phyloP scores from a whole-genome alignment of 139 green algal species.

The Yamagishiella unicocca region DNA sequence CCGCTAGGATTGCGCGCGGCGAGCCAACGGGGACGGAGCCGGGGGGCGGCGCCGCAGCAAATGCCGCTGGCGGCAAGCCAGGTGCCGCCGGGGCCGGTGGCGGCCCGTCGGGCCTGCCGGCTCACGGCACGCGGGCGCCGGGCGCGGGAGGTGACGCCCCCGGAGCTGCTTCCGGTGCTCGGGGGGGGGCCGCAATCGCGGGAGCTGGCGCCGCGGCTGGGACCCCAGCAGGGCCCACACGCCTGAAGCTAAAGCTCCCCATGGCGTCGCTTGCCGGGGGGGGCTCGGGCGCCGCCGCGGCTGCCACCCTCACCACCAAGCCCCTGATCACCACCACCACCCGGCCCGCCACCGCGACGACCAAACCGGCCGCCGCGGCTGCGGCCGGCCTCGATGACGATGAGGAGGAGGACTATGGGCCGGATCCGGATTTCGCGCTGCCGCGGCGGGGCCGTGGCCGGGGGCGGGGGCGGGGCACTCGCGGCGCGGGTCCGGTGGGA shows the following conservation, averaged over 20 bases:
- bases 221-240: slow-evolving; percentile 1
- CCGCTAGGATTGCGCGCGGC: slow-evolving; percentile 23
- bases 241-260: slow-evolving; percentile 18
- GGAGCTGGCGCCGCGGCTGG: no score
- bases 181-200: background rate
- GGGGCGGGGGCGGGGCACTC: background rate
- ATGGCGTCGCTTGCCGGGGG: background rate
- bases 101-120: background rate
- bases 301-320: background rate
- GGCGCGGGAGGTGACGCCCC: background rate
- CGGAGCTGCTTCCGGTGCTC: background rate
- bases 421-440: slow-evolving; percentile 31
- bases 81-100: background rate
- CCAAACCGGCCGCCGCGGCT: background rate
- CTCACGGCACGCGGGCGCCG: background rate
- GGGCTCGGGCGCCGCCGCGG: background rate
- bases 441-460: background rate
- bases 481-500: background rate
- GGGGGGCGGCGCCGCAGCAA: background rate
- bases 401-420: slow-evolving; percentile 34
- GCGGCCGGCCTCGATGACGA: background rate
- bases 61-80: background rate
- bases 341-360: background rate
- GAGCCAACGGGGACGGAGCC: background rate
- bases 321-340: slow-evolving; percentile 15